Percentiles rank a stretch among this genome's conserved stretches.
phyloP scores from a whole-genome alignment of 140 eudicot species.

The Eryngium alpinum region DNA sequence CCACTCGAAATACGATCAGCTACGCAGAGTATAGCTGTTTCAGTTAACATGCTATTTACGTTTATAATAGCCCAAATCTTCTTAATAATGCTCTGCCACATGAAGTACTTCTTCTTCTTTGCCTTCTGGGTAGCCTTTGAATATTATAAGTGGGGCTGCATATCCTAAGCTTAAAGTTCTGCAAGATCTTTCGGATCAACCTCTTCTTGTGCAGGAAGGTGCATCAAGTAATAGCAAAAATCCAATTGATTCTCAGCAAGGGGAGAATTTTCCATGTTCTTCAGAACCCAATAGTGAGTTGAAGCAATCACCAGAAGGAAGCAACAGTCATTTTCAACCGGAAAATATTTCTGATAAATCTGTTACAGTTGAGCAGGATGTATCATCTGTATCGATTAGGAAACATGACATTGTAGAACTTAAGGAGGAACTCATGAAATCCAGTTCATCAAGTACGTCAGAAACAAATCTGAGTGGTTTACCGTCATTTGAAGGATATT shows the following conservation, averaged over 20 bases:
- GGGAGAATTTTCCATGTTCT: slow-evolving; percentile 19
- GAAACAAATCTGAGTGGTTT: slow-evolving; percentile 12
- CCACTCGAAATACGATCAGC: too few relatives aligned
- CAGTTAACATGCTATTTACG: too few relatives aligned
- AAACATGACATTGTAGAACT: background rate
- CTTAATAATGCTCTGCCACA: too few relatives aligned
- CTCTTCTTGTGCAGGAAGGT: slow-evolving; percentile 11
- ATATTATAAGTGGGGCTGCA: background rate
- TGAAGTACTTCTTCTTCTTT: too few relatives aligned
- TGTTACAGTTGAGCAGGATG: slow-evolving; percentile 7
- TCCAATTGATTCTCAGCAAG: slow-evolving; percentile 18
- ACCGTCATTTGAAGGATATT: background rate
- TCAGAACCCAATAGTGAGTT: slow-evolving; percentile 8
- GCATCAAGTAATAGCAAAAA: slow-evolving; percentile 15
- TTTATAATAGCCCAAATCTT: too few relatives aligned
- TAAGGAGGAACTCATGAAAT: slow-evolving; percentile 1
- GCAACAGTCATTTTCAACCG: background rate
- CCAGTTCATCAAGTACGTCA: background rate
- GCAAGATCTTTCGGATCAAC: slow-evolving; percentile 18
- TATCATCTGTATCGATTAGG: background rate
- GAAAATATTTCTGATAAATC: background rate
- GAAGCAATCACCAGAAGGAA: slow-evolving; percentile 3
- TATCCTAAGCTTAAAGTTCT: slow-evolving; percentile 12
- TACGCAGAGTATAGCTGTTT: too few relatives aligned
- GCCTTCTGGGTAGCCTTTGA: too few relatives aligned